Base-by-base conservation (phyloP, 371 early-diverging fungal genomes). In the Rhizopus microsporus region DNA sequence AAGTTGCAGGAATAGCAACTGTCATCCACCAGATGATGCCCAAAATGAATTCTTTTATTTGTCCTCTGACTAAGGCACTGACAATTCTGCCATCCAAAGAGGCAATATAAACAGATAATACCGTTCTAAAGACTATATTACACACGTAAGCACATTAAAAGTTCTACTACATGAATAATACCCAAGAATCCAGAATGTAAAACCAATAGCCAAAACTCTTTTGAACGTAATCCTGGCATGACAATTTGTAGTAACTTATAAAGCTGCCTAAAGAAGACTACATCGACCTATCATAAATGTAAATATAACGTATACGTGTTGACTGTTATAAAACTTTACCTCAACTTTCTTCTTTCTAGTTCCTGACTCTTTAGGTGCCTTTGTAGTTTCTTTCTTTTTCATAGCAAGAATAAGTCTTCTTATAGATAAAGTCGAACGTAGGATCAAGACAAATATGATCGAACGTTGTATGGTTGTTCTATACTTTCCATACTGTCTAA, bases 31-130 rank as follows among this genome's bases (percentile, higher is more conserved):
- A 90, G 34, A 79, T 74, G 49, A 97, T 82, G 8, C 93, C 93
- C 32, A 81, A 65, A 31, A 93, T 60, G 58, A 97, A 96, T 35
- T 90, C 91, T 51, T 71, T 81, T 32, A 80, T 74, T 52, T 92
- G 84, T 13, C 90, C 91, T 33, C 87, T 83, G 50, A 91, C 96
- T 38, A 97, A 71, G 7, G 94, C 90, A 57, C 88, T 88, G 30
- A 95, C 96, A 56, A 97, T 95, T 52, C 88, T 81, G 44, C 97
- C 98, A 72, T 97, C 98, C 44, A 96, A 80, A 35, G 95, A 77
- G 7, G 98, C 97, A 52, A 94, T 91, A 48, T 88, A 90, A 2
- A 93, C 90, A 7, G 93, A 92, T 33, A 94, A 72, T 39, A 89
- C 73, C 3, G 94, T 93, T 56, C 94, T 77, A 62, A 92, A 86